A percentile compares a stretch with the other conserved stretches of the same genome.
These are phyloP conservation scores for Huntiella moniliformis DNA, from an alignment of 2,329 filamentous ascomycete species.

Conservation along the genomic window DNA sequence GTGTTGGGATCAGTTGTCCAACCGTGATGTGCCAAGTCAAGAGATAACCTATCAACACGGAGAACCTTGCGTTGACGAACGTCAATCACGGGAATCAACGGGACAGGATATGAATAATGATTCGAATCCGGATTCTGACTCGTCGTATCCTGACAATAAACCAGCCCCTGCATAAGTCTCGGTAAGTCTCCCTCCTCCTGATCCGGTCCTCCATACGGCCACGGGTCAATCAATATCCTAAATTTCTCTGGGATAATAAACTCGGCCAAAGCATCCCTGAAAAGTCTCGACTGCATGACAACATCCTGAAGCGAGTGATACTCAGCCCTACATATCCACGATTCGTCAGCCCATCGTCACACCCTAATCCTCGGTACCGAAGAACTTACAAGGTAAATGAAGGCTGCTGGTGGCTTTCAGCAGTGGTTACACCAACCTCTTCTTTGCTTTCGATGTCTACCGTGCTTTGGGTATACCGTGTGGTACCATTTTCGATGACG, in stretches of 20 bases:
- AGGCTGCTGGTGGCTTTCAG: slow-evolving; percentile 19
- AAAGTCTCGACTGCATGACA: slow-evolving; percentile 25
- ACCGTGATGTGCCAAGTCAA: slow-evolving; percentile 27
- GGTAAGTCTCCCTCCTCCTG: slow-evolving; percentile 21
- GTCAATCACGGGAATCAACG: slow-evolving; percentile 40
- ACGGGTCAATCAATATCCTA: slow-evolving; percentile 30
- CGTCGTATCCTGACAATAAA: slow-evolving; percentile 26
- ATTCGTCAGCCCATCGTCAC: background rate
- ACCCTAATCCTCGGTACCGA: background rate
- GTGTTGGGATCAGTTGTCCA: slow-evolving; percentile 12
- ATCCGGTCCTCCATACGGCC: slow-evolving; percentile 43
- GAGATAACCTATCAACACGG: slow-evolving; percentile 37
- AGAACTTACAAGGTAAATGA: slow-evolving; percentile 19
- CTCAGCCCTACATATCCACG: slow-evolving; percentile 18
- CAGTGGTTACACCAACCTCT: slow-evolving; percentile 6
- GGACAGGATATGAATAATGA: slow-evolving; percentile 43
- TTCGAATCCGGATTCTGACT: slow-evolving; percentile 35
- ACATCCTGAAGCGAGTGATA: slow-evolving; percentile 23
- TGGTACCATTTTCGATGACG: slow-evolving; percentile 17
- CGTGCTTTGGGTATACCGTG: slow-evolving; percentile 20
- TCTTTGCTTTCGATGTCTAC: slow-evolving; percentile 20
- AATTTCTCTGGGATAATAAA: slow-evolving; percentile 26
- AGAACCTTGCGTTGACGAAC: slow-evolving; percentile 33
- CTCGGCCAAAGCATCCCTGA: slow-evolving; percentile 28
- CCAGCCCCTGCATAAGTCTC: slow-evolving; percentile 30